Evolutionary conservation across 2,329 filamentous ascomycete species (phyloP), one percentile per base, ranked within the genome.

Genomic region (Pseudogymnoascus sp.): DNA sequence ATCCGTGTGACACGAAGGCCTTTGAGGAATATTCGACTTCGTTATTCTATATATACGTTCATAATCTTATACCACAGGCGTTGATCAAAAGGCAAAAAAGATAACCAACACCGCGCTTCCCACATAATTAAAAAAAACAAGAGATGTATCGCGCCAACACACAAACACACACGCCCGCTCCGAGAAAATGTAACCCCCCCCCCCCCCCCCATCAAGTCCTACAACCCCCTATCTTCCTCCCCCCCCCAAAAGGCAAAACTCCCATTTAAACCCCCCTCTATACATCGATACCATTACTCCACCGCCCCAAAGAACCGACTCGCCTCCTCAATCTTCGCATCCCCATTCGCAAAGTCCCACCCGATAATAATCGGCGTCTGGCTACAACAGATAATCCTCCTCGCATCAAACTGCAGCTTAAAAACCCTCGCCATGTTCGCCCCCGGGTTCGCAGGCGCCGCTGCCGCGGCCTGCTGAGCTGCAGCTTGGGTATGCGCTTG

Each of bases 281-380:
- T 37, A 51, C 18, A 23, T 29, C 10, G 3, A 2, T 18, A 11
- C 57, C 31, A 60, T 68, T 74, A 83, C 64, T 85, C 82, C 45
- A 87, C 78, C 2, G 83, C 81, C 62, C 81, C 86, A 73, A 96
- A 96, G 72, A 96, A 96, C 37, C 84, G 83, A 67, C 86, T 85
- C 5, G 88, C 90, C 72, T 90, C 87, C 63, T 91, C 85, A 62
- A 97, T 83, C 69, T 96, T 89, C 63, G 83, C 76, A 68, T 99
- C 93, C 4, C 86, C 88, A 69, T 92, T 91, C 65, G 92, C 95
- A 80, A 97, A 99, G 75, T 99, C 95, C 95, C 95, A 99, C 0
- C 93, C 95, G 0, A 97, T 91, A 71, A 99, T 97, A 14, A 89
- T 86, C 40, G 87, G 87, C 64, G 95, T 91, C 74, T 97, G 93